Base-by-base conservation (phyloP, 805 yeast species). In the Yarrowia hollandica region DNA sequence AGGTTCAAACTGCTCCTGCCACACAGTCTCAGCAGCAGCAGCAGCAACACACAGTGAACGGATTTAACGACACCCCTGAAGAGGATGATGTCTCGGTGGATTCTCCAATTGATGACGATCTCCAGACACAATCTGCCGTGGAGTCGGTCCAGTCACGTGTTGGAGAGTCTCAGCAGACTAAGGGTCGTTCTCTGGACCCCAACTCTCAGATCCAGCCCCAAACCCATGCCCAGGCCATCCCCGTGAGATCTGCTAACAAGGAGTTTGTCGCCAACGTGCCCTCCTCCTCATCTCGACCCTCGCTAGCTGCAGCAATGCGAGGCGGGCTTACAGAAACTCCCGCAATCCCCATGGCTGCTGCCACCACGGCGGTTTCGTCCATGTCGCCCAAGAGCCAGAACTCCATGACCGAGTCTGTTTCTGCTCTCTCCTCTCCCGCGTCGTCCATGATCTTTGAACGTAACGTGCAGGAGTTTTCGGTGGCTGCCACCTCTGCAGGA, bases 371-470 rank as follows among this genome's bases (percentile, higher is more conserved):
- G 3, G 35, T 44, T 8, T 35, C 34, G 16, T 35, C 35, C 58
- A 52, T 52, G 44, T 52, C 58, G 21, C 58, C 58, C 34, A 35
- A 52, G 35, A 35, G 44, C 33, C 44, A 26, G 35, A 37, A 52
- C 58, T 52, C 58, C 10, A 26, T 52, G 58, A 52, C 44, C 44
- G 55, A 48, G 39, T 48, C 55, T 1, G 39, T 48, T 4, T 48
- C 58, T 8, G 58, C 44, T 2, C 58, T 35, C 10, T 60, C 67
- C 6, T 66, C 72, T n/a, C 67, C 72, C 4, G 71, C 70, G 11
- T 68, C 73, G 25, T 81, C 85, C 14, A 67, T 79, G 67, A 85
- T 85, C 66, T 86, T 82, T 67, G 90, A 84, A 64, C 75, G 89
- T 60, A 77, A 80, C 48, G 89, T 84, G 8, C 86, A 84, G 67